These are phyloP conservation scores for Teunomyces barrocoloradensis DNA, from an alignment of 805 yeast species.

Conservation along the genomic window DNA sequence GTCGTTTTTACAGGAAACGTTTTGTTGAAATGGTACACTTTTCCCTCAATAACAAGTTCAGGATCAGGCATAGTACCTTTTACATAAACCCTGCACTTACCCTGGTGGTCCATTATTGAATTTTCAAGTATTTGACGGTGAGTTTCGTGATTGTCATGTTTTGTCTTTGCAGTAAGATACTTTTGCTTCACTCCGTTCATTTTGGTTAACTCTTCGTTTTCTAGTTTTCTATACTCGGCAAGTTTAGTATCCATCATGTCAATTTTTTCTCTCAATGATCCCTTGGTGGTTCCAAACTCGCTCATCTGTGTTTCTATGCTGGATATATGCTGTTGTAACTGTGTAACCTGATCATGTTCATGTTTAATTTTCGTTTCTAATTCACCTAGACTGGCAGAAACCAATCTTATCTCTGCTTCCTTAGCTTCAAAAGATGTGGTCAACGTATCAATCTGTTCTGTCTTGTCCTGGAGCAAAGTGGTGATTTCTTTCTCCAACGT, in stretches of 20 bases:
- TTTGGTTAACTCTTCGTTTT: background rate
- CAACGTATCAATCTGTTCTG: slow-evolving; percentile 19
- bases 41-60: background rate
- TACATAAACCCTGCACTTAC: slow-evolving; percentile 24
- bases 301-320: slow-evolving; percentile 16
- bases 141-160: slow-evolving; percentile 31
- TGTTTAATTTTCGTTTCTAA: slow-evolving; percentile 4
- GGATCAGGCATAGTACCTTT: background rate
- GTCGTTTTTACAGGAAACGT: slow-evolving; percentile 6
- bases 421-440: slow-evolving; percentile 22
- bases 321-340: slow-evolving; percentile 7
- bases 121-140: slow-evolving; percentile 48
- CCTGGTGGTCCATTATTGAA: slow-evolving; percentile 39
- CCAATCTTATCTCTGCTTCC: slow-evolving; percentile 18
- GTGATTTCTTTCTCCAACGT: background rate
- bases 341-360: slow-evolving; percentile 6
- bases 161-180: slow-evolving; percentile 12
- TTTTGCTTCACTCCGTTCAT: background rate
- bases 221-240: slow-evolving; percentile 13
- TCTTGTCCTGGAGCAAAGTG: slow-evolving; percentile 1
- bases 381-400: slow-evolving; percentile 7
- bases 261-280: slow-evolving; percentile 19
- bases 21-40: slow-evolving; percentile 17
- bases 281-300: slow-evolving; percentile 15
- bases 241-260: slow-evolving; percentile 17